Percentiles rank a stretch among this genome's conserved stretches.
Conservation (phyloP, 495 filamentous ascomycete species). For the Neurospora sp. region DNA sequence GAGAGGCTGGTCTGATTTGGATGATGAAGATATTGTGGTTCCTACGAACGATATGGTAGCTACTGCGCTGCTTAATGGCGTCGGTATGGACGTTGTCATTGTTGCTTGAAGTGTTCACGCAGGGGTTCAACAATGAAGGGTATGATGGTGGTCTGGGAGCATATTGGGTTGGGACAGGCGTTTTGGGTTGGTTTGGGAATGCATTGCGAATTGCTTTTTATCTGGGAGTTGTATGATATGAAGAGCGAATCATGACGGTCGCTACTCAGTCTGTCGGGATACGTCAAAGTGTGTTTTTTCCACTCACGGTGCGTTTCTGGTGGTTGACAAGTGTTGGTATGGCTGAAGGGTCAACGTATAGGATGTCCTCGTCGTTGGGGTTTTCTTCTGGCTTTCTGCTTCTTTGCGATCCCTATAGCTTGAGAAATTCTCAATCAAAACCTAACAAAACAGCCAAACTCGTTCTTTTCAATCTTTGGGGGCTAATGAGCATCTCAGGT, state of each 20-base stretch:
- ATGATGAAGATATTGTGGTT: conserved; percentile 19
- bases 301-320: not conserved
- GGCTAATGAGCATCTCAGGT: too few relatives aligned
- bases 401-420: not conserved
- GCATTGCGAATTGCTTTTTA: not conserved
- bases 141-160: not conserved
- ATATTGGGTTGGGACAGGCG: not conserved
- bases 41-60: not conserved
- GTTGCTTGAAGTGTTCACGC: not conserved
- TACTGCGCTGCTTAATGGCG: conserved; percentile 1
- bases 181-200: not conserved
- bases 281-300: not conserved
- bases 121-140: not conserved
- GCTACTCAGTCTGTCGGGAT: not conserved
- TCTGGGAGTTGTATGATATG: not conserved
- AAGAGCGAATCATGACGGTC: not conserved
- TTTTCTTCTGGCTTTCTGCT: not conserved
- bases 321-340: not conserved
- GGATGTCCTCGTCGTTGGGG: not conserved
- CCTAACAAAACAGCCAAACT: not conserved
- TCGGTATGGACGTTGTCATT: conserved; percentile 5
- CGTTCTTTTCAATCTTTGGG: too few relatives aligned
- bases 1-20: conserved; percentile 50
- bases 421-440: not conserved
- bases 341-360: not conserved